A percentile compares a stretch with the other conserved stretches of the same genome.
These are phyloP conservation scores for Starmerella riodocensis DNA, from an alignment of 805 yeast genomes.

Conservation along the genomic window DNA sequence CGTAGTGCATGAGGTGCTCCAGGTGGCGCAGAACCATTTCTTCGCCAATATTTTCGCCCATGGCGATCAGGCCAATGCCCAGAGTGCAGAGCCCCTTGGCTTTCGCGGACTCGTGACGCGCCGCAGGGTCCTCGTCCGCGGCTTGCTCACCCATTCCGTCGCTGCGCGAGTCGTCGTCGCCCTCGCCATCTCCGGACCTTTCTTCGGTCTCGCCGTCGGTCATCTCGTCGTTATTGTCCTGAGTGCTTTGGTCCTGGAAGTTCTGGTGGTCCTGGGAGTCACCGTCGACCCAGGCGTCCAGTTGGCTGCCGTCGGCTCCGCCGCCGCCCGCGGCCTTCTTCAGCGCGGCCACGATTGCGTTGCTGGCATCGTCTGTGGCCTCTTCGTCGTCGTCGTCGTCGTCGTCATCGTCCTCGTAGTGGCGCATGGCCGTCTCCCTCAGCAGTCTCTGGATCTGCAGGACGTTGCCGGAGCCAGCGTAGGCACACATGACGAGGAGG, in stretches of 20 bases:
- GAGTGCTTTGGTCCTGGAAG: neutral
- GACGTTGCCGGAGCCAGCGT: constrained; percentile 96
- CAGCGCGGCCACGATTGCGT: constrained; percentile 8
- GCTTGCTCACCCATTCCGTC: too few species aligned
- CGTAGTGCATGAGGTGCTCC: constrained; percentile 95
- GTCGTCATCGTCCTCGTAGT: constrained; percentile 46
- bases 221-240: constrained; percentile 20
- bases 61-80: constrained; percentile 85
- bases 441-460: constrained; percentile 81
- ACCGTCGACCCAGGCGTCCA: neutral
- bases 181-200: constrained; percentile 2
- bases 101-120: constrained; percentile 29
- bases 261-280: neutral
- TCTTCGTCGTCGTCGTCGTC: constrained; percentile 45
- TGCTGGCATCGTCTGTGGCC: constrained; percentile 7
- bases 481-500: constrained; percentile 81
- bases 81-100: constrained; percentile 84
- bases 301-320: neutral
- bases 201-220: constrained; percentile 8
- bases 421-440: constrained; percentile 62
- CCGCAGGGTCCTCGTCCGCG: constrained; percentile 22
- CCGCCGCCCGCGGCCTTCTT: constrained; percentile 6
- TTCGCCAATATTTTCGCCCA: constrained; percentile 97
- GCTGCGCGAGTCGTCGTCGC: neutral
- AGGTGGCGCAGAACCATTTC: constrained; percentile 96